A percentile compares a stretch with the other conserved stretches of the same genome.
These are phyloP conservation scores for Arthromyces matolae DNA, from an alignment of 768 basidiomycete genomes.

Conservation along the genomic window DNA sequence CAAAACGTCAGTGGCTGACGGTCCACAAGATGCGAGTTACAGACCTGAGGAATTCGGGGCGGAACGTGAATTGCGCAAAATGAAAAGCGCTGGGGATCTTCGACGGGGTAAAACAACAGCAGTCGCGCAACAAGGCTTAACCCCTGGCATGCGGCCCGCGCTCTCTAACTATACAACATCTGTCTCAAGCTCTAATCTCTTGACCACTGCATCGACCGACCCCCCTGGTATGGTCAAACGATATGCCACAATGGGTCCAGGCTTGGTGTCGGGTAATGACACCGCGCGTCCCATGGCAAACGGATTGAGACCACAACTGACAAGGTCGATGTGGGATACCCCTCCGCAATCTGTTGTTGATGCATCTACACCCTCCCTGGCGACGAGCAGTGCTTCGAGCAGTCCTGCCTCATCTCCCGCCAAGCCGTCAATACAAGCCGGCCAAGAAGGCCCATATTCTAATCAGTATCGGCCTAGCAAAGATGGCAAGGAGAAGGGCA, in stretches of 20 bases:
- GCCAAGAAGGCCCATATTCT: slow-evolving; percentile 19
- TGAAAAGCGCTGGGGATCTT: slow-evolving; percentile 86
- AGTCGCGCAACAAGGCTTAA: slow-evolving; percentile 24
- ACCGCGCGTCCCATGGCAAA: slow-evolving; percentile 36
- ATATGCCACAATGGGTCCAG: slow-evolving; percentile 70
- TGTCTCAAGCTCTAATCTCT: slow-evolving; percentile 66
- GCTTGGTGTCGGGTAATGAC: slow-evolving; percentile 31
- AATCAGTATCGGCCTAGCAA: slow-evolving; percentile 23
- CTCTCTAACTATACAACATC: slow-evolving; percentile 54
- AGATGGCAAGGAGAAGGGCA: slow-evolving; percentile 56
- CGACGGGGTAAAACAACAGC: slow-evolving; percentile 40
- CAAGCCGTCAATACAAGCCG: slow-evolving; percentile 14
- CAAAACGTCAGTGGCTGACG: slow-evolving; percentile 24
- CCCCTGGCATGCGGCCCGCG: slow-evolving; percentile 30
- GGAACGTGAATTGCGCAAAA: slow-evolving; percentile 68
- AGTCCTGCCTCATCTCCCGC: slow-evolving; percentile 11
- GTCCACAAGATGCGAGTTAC: slow-evolving; percentile 16
- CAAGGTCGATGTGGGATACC: slow-evolving; percentile 52
- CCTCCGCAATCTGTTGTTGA: slow-evolving; percentile 28
- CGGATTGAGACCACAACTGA: slow-evolving; percentile 36
- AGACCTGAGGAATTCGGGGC: slow-evolving; percentile 38
- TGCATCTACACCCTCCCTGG: slow-evolving; percentile 9
- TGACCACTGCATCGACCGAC: slow-evolving; percentile 32
- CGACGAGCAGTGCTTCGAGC: slow-evolving; percentile 17
- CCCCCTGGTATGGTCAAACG: slow-evolving; percentile 44